phyloP scores from a whole-genome alignment of 2,329 filamentous ascomycete genomes.

The Xylariaceae sp. region DNA sequence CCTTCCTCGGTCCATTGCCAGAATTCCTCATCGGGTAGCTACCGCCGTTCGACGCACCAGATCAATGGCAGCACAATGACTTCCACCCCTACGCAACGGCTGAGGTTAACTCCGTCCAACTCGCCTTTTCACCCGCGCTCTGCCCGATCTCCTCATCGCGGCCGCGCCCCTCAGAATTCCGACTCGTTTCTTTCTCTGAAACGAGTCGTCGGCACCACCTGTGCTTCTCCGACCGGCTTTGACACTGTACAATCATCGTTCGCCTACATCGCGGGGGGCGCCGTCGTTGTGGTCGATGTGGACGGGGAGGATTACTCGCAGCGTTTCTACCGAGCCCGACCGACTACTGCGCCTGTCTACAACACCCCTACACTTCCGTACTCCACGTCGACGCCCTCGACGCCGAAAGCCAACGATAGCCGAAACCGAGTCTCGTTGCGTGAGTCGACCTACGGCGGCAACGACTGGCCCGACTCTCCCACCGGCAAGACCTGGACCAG shows the following conservation, averaged over 20 bases:
- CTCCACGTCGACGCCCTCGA: constrained; percentile 41
- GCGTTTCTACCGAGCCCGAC: constrained; percentile 84
- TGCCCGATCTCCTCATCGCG: constrained; percentile 54
- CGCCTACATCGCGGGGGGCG: constrained; percentile 86
- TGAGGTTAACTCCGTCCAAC: constrained; percentile 68
- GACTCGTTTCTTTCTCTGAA: constrained; percentile 64
- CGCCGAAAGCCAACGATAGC: constrained; percentile 57
- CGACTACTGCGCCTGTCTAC: constrained; percentile 63
- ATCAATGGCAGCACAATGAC: constrained; percentile 51
- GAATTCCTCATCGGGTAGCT: too few species aligned
- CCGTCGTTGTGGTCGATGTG: constrained; percentile 82
- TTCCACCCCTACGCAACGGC: constrained; percentile 50
- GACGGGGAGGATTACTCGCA: constrained; percentile 62
- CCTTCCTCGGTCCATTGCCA: too few species aligned
- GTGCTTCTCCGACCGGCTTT: constrained; percentile 76
- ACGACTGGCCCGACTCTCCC: constrained; percentile 56
- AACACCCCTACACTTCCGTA: constrained; percentile 44
- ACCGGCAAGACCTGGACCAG: constrained; percentile 80
- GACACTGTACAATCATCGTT: constrained; percentile 73
- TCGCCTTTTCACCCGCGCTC: constrained; percentile 61
- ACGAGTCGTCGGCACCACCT: constrained; percentile 87
- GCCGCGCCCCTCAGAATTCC: constrained; percentile 39
- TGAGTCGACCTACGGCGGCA: constrained; percentile 37
- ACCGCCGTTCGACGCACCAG: too few species aligned
- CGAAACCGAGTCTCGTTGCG: constrained; percentile 48